Percentiles rank a stretch among this genome's conserved stretches.
These are phyloP conservation scores for Leccinum truebloodii DNA, from an alignment of 768 basidiomycete genomes.

Conservation along the genomic window DNA sequence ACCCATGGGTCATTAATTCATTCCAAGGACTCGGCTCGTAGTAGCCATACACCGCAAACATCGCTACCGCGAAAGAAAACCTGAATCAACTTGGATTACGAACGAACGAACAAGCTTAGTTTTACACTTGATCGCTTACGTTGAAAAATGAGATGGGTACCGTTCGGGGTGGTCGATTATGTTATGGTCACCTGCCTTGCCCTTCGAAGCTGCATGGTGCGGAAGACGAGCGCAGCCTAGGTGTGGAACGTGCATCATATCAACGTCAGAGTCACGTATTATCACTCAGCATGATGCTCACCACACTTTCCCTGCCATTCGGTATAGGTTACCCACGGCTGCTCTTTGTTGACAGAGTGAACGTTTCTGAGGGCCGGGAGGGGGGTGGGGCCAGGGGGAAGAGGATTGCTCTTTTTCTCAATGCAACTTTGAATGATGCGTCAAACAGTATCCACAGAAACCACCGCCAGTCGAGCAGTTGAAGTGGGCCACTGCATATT, in stretches of 20 bases:
- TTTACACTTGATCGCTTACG: neutral
- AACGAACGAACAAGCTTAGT: neutral
- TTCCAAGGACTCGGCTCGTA: constrained; percentile 14
- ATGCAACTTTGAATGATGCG: neutral
- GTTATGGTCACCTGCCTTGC: constrained; percentile 10
- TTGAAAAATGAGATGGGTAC: neutral
- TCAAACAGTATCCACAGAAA: neutral
- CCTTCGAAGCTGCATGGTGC: constrained; percentile 16
- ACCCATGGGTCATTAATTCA: constrained; percentile 12
- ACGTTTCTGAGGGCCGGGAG: neutral
- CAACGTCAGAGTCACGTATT: neutral
- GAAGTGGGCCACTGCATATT: neutral
- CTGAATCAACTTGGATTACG: constrained; percentile 10
- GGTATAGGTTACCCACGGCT: neutral
- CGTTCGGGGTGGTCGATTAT: constrained; percentile 9
- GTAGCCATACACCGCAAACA: constrained; percentile 12
- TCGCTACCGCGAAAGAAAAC: constrained; percentile 32
- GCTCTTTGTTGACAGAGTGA: neutral
- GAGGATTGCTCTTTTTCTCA: neutral
- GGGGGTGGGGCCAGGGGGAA: neutral
- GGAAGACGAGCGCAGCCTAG: constrained; percentile 6
- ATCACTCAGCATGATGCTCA: neutral
- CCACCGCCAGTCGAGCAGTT: neutral
- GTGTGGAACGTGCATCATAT: constrained; percentile 9
- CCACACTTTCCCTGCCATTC: neutral